These are phyloP conservation scores for Nyctanthes arbortristis DNA, from an alignment of 257 asterid species.

Conservation along the genomic window DNA sequence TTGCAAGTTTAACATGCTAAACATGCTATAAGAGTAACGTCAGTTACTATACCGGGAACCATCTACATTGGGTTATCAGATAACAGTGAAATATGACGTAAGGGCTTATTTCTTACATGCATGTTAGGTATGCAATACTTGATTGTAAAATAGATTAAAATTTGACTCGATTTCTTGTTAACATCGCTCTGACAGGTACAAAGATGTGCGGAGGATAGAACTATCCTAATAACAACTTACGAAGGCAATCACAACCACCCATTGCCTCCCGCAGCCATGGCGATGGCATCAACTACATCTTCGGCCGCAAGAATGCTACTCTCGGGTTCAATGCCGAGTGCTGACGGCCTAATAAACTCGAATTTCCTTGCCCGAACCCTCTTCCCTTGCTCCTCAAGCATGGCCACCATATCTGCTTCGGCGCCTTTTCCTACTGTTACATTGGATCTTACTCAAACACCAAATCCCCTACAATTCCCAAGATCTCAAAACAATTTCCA, in stretches of 20 bases:
- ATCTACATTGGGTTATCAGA: no score
- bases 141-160: background rate
- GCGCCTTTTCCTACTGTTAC: conserved; percentile 96
- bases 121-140: background rate
- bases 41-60: no score
- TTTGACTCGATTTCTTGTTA: background rate
- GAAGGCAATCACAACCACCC: conserved; percentile 97
- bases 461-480: conserved; percentile 57
- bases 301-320: conserved; percentile 90
- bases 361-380: conserved; percentile 74
- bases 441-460: conserved; percentile 83
- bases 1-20: background rate
- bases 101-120: background rate
- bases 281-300: conserved; percentile 95
- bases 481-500: conserved; percentile 53
- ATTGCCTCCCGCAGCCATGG: conserved; percentile 95
- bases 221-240: conserved; percentile 76
- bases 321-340: conserved; percentile 91
- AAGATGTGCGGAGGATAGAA: conserved; percentile 82
- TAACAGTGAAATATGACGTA: no score
- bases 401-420: conserved; percentile 94
- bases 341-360: conserved; percentile 77
- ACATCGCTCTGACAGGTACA: conserved; percentile 53
- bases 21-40: background rate
- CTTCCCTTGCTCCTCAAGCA: conserved; percentile 83